Percentiles rank a stretch among this genome's conserved stretches.
These are phyloP conservation scores for Dimargaris cristalligena DNA, from an alignment of 192 early-diverging fungal species.

Conservation along the genomic window DNA sequence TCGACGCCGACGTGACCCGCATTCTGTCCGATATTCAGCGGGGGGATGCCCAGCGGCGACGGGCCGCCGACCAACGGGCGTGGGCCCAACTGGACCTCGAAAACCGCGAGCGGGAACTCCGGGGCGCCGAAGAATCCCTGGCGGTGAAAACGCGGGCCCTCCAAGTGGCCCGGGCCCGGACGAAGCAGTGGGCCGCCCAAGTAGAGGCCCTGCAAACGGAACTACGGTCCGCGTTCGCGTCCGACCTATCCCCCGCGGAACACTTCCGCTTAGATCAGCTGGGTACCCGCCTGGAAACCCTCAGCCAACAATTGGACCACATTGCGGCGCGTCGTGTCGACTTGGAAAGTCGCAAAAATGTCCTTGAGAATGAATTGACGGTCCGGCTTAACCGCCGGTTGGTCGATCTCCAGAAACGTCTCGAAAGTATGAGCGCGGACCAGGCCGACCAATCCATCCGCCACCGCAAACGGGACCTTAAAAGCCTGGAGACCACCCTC, in stretches of 20 bases:
- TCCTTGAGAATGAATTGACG: conserved; percentile 52
- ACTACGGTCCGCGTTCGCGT: conserved; percentile 35
- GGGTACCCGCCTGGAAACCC: conserved; percentile 28
- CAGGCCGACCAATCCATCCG: conserved; percentile 28
- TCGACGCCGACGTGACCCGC: conserved; percentile 47
- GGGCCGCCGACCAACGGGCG: conserved; percentile 38
- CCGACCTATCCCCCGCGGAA: conserved; percentile 35
- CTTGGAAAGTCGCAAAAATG: conserved; percentile 52
- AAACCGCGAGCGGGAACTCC: conserved; percentile 38
- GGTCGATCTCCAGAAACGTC: conserved; percentile 47
- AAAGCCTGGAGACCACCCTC: conserved; percentile 15
- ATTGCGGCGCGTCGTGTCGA: conserved; percentile 33
- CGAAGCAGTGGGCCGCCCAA: conserved; percentile 37
- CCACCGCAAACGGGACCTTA: conserved; percentile 22
- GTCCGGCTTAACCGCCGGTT: conserved; percentile 47
- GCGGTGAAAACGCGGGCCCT: conserved; percentile 34
- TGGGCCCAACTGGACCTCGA: conserved; percentile 38
- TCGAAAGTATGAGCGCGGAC: conserved; percentile 29
- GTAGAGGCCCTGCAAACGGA: conserved; percentile 40
- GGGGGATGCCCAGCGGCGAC: conserved; percentile 29
- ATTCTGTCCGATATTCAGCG: conserved; percentile 39
- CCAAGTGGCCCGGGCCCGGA: conserved; percentile 21
- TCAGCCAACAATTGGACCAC: conserved; percentile 37
- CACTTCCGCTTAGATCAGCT: conserved; percentile 31
- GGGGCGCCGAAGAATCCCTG: conserved; percentile 20